Evolutionary conservation across 2,329 filamentous ascomycete species (phyloP).

Genomic region (Ophiostoma perfectum): DNA sequence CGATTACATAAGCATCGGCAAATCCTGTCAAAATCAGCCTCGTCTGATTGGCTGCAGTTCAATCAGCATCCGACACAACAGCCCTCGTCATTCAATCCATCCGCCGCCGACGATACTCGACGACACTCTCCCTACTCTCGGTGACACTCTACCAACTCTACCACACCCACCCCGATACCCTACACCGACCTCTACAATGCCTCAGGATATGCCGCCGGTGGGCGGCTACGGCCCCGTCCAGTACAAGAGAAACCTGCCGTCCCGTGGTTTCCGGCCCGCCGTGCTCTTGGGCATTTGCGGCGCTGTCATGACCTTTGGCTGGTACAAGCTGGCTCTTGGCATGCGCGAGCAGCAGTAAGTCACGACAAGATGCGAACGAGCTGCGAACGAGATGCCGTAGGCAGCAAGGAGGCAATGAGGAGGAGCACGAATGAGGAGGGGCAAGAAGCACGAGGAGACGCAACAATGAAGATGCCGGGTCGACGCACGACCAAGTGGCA

Average conservation of each 20-base stretch:
- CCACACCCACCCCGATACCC: not conserved
- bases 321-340: conserved; percentile 77
- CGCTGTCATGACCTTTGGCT: conserved; percentile 79
- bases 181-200: conserved; percentile 55
- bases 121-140: not conserved
- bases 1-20: not conserved
- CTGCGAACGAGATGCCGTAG: not conserved
- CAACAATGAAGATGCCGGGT: too few species aligned
- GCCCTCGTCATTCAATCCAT: not conserved
- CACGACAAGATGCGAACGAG: not conserved
- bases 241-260: conserved; percentile 93
- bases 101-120: not conserved
- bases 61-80: not conserved
- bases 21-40: conserved; percentile 13
- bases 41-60: conserved; percentile 5
- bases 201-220: conserved; percentile 92
- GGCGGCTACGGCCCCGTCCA: conserved; percentile 96
- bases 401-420: not conserved
- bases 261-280: conserved; percentile 80
- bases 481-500: too few species aligned
- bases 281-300: conserved; percentile 72
- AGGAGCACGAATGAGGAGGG: not conserved
- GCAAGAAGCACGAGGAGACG: too few species aligned
- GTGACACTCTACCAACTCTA: not conserved
- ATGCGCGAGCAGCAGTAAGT: conserved; percentile 87